phyloP scores from a whole-genome alignment of 1,284 basidiomycete species.

The Megacollybia platyphylla region DNA sequence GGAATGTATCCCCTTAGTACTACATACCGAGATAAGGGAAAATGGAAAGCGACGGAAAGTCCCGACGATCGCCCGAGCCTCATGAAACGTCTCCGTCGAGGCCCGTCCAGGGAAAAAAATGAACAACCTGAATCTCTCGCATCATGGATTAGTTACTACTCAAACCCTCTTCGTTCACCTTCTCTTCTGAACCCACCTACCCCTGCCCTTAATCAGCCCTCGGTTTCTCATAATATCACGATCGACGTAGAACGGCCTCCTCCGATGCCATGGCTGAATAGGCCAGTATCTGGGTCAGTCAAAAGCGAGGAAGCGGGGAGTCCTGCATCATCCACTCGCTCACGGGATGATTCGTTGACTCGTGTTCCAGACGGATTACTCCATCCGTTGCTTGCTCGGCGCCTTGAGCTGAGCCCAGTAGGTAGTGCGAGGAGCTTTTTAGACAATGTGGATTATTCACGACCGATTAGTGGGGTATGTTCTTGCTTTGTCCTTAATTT shows the following conservation, averaged over 20 bases:
- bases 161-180: too few relatives aligned
- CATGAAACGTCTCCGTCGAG: too few relatives aligned
- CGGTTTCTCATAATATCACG: background rate
- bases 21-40: too few relatives aligned
- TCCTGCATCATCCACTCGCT: background rate
- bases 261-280: background rate
- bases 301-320: background rate
- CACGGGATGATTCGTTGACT: conserved; percentile 10
- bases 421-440: conserved; percentile 12
- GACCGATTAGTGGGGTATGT: conserved; percentile 12
- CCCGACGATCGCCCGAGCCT: too few relatives aligned
- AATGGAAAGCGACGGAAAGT: too few relatives aligned
- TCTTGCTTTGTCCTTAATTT: background rate
- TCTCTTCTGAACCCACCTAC: too few relatives aligned
- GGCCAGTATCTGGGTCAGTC: background rate
- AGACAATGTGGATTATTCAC: conserved; percentile 14
- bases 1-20: too few relatives aligned
- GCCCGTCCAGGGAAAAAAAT: too few relatives aligned
- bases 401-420: conserved; percentile 6
- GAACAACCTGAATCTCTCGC: too few relatives aligned
- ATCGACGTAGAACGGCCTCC: background rate
- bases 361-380: background rate
- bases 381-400: background rate
- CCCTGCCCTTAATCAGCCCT: too few relatives aligned
- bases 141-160: too few relatives aligned